Evolutionary conservation across 2,329 filamentous ascomycete species (phyloP).

Genomic region (Paraphoma chrysanthemicola): DNA sequence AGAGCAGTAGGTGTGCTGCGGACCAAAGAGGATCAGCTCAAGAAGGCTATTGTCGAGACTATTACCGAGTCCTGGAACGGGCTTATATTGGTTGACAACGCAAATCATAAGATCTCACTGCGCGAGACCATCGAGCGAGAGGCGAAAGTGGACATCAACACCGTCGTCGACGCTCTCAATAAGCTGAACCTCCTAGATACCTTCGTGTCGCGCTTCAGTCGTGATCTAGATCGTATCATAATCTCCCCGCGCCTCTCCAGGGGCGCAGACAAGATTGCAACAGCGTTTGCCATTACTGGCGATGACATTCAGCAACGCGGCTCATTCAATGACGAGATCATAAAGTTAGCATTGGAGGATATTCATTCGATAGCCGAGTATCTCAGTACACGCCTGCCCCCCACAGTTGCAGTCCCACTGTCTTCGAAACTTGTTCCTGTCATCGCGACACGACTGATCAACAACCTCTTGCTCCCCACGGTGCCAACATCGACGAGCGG

Average conservation of each 20-base stretch:
- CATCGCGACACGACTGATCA: constrained; percentile 72
- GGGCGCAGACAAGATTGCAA: constrained; percentile 43
- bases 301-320: constrained; percentile 44
- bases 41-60: constrained; percentile 69
- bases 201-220: constrained; percentile 66
- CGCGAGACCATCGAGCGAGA: constrained; percentile 54
- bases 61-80: constrained; percentile 75
- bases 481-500: constrained; percentile 78
- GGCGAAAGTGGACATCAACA: constrained; percentile 37
- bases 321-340: constrained; percentile 32
- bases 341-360: constrained; percentile 39
- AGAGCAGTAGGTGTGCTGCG: constrained; percentile 71
- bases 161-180: constrained; percentile 44
- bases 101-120: constrained; percentile 64
- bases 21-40: constrained; percentile 70
- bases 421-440: constrained; percentile 74
- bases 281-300: constrained; percentile 40
- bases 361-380: constrained; percentile 56
- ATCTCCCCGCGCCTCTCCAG: constrained; percentile 64
- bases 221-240: constrained; percentile 67
- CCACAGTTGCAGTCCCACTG: constrained; percentile 60
- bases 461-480: constrained; percentile 75
- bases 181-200: constrained; percentile 53
- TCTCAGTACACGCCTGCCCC: constrained; percentile 59
- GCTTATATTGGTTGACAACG: constrained; percentile 68